Evolutionary conservation across 2,329 filamentous ascomycete species (phyloP).

Genomic region (Cordyceps fumosorosea): DNA sequence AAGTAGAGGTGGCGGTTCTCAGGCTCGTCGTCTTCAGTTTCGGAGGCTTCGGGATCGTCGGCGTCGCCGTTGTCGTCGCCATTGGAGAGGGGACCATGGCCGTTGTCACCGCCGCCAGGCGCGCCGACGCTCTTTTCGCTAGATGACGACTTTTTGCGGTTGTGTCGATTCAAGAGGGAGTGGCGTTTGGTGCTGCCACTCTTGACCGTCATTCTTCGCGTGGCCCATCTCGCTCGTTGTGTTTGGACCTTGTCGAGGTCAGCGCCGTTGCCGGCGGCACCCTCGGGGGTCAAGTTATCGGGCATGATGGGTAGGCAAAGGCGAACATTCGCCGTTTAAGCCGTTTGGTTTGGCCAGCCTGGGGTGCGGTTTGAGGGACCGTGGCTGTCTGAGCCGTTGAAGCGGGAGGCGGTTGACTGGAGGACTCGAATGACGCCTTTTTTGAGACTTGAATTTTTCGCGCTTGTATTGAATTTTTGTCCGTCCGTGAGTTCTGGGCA

Average conservation of each 20-base stretch:
- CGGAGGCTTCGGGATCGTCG: conserved; percentile 23
- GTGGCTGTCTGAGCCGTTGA: conserved; percentile 2
- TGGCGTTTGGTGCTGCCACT: conserved; percentile 73
- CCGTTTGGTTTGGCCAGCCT: conserved; percentile 12
- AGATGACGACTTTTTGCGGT: conserved; percentile 54
- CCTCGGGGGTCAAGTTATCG: conserved; percentile 23
- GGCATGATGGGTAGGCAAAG: conserved; percentile 24
- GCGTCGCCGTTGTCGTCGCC: conserved; percentile 22
- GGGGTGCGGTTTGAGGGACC: background rate
- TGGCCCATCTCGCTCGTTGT: conserved; percentile 90
- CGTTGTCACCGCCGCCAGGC: conserved; percentile 33
- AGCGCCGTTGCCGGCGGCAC: conserved; percentile 15
- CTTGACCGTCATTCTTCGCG: conserved; percentile 73
- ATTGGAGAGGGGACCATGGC: conserved; percentile 25
- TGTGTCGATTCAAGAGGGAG: conserved; percentile 71
- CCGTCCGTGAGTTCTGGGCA: background rate
- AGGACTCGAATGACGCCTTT: background rate
- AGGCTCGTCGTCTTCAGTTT: conserved; percentile 33
- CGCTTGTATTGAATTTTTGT: background rate
- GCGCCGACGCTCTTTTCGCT: conserved; percentile 60
- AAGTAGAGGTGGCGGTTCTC: conserved; percentile 66
- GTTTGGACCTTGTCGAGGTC: conserved; percentile 32
- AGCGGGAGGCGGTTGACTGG: background rate
- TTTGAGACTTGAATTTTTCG: background rate
- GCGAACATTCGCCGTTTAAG: conserved; percentile 11